Base-by-base conservation (phyloP, 352 stramenopile genomes). In the Globisporangium mamillatum region DNA sequence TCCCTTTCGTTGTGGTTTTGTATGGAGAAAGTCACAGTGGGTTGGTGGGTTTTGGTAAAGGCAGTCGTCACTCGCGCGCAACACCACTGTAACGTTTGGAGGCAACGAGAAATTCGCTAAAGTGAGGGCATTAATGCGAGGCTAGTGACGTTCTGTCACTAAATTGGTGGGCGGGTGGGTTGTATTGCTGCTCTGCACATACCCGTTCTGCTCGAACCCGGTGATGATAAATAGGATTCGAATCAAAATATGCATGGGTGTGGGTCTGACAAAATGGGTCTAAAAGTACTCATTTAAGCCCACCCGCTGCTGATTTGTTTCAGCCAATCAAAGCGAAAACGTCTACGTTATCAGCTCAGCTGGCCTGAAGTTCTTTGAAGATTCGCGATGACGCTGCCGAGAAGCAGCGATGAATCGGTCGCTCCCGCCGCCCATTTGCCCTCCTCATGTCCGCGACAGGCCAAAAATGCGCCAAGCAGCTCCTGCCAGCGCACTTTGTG, bases 301-400 rank as follows among this genome's bases (percentile, higher is more conserved):
- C 44, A 52, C 44, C 44, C 44, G 44, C 44, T 10, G 5, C 18
- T 52, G 44, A 52, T 52, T 52, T 36, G 6, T 60, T 50, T 62
- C 48, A 57, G 63, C 63, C 54, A 69, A 69, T 58, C 22, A 57
- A 52, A 52, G 6, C 52, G 63, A 25, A n/a, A 53, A 8, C 50
- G 38, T 69, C 63, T 64, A 69, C 46, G 60, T 66, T 66, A 66
- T 66, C 60, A 66, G 60, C 34, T 32, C 24, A 64, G 24, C 22
- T 48, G 38, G 14, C 10, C 24, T 4, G 60, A 59, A 50, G 29
- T 16, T 38, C 36, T 62, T 63, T 69, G 36, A 69, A 69, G 63
- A 69, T 64, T 63, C 63, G 46, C 53, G 63, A 69, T 69, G 63
- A 64, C 63, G 63, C 48, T 50, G 60, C 44, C 16, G 60, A 38